These are phyloP conservation scores for Nemania bipapillata DNA, from an alignment of 2,329 filamentous ascomycete species.

Conservation along the genomic window DNA sequence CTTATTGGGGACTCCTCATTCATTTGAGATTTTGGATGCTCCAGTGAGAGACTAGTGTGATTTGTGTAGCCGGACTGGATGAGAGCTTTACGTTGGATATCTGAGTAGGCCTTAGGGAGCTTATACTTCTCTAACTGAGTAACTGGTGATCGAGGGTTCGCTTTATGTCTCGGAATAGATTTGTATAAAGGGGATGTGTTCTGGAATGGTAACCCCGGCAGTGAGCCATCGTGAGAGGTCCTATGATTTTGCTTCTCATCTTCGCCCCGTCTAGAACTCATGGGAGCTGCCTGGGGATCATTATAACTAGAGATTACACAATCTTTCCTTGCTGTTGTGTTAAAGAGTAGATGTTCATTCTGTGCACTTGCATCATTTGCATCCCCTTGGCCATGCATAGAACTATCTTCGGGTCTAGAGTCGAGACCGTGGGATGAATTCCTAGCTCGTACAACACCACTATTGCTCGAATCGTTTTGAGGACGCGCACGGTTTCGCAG, in stretches of 20 bases:
- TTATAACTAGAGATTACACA: neutral
- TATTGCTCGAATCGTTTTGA: neutral
- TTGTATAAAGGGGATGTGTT: neutral
- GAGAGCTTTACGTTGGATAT: conserved; percentile 38
- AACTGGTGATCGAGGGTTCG: neutral
- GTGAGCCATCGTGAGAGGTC: neutral
- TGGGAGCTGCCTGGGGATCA: neutral
- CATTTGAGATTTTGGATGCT: neutral
- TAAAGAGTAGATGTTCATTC: neutral
- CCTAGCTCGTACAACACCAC: neutral
- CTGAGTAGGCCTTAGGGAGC: conserved; percentile 19
- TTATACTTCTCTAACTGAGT: conserved; percentile 8
- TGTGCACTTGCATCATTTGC: neutral
- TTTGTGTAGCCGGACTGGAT: conserved; percentile 29
- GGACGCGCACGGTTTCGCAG: neutral
- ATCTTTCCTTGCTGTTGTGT: neutral
- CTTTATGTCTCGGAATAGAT: neutral
- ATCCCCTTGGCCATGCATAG: neutral
- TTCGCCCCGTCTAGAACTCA: neutral
- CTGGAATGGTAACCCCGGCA: conserved; percentile 7
- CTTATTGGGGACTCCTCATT: conserved; percentile 1
- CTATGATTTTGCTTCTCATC: neutral
- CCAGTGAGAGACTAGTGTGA: neutral
- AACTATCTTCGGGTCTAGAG: neutral
- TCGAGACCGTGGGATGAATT: neutral